Evolutionary conservation across 2,329 filamentous ascomycete genomes (phyloP), one percentile per base, ranked within the genome.

Genomic region (Bipolaris cookei): DNA sequence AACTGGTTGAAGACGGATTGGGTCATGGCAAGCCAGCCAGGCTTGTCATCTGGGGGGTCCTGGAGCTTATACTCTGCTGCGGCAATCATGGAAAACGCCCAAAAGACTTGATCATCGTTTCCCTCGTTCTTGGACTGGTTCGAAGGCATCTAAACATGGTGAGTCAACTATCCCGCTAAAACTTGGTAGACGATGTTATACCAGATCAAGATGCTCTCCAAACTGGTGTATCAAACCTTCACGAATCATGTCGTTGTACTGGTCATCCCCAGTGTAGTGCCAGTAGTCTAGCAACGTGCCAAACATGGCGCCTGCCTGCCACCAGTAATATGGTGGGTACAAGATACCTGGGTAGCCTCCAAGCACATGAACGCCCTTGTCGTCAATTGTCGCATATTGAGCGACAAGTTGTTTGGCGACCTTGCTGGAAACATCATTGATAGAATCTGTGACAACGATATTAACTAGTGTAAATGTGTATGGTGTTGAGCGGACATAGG

Each of bases 211-310:
- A n/a, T 70, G 54, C 21, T 68, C 66, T 44, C 72, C 73, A 39
- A 74, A 68, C 44, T 76, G 72, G 55, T 68, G 65, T 18, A 71
- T 64, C 39, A 75, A 46, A 20, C 71, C 73, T 62, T 90, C 81
- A 34, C 82, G 83, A 14, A 86, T 84, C 39, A 90, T 78, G 14
- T 87, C 79, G 71, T 92, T 92, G 78, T 90, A 95, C 32, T 83
- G 82, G 3, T 82, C 78, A 70, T 94, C 90, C 18, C 87, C 88
- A 0, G 90, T 94, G 72, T 91, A 91, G 71, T 88, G 90, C 90
- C 90, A 96, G 74, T 95, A 95, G 68, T 95, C 90, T 51, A 96
- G 82, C 61, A 95, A 79, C 2, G 88, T 81, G 56, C 83, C 84
- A 68, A 85, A 85, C 80, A 93, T 86, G 54, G 89, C 89, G 50